Percentiles rank a stretch among this genome's conserved stretches.
phyloP scores from a whole-genome alignment of 768 basidiomycete genomes.

The Tylopilus intermedius region DNA sequence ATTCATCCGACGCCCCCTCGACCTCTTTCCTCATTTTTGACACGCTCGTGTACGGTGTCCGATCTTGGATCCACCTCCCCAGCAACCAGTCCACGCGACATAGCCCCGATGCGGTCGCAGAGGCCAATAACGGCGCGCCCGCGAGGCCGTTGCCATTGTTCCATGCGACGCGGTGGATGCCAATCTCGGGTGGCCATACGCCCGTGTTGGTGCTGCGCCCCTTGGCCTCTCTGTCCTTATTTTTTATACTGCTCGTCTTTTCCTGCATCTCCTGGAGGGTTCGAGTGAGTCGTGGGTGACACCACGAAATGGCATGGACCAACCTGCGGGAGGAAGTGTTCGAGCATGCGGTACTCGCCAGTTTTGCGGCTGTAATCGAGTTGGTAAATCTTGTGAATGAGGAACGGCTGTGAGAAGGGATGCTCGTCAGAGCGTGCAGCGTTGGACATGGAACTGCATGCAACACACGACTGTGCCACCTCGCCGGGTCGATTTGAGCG shows the following conservation, averaged over 20 bases:
- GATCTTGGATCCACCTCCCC: constrained; percentile 69
- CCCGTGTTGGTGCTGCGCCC: constrained; percentile 42
- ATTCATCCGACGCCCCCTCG: constrained; percentile 36
- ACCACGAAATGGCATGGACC: not conserved
- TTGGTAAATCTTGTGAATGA: constrained; percentile 76
- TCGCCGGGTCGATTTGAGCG: constrained; percentile 59
- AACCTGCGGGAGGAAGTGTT: constrained; percentile 75
- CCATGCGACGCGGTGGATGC: constrained; percentile 77
- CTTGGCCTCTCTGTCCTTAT: constrained; percentile 24
- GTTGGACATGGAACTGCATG: not conserved
- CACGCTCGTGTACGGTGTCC: constrained; percentile 61
- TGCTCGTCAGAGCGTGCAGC: not conserved
- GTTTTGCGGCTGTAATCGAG: constrained; percentile 80
- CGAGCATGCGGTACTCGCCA: constrained; percentile 82
- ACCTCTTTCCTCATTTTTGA: constrained; percentile 58
- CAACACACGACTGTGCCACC: constrained; percentile 65
- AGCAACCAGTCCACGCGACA: constrained; percentile 78
- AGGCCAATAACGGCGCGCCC: constrained; percentile 59
- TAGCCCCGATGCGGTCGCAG: constrained; percentile 78
- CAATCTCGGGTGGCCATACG: constrained; percentile 77
- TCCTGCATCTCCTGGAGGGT: constrained; percentile 43
- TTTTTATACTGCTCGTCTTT: constrained; percentile 31
- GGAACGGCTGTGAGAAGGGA: constrained; percentile 51
- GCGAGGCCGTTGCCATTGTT: constrained; percentile 68
- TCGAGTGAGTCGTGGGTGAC: not conserved